phyloP scores from a whole-genome alignment of 2,329 filamentous ascomycete genomes.

The Golovinomyces cichoracearum region DNA sequence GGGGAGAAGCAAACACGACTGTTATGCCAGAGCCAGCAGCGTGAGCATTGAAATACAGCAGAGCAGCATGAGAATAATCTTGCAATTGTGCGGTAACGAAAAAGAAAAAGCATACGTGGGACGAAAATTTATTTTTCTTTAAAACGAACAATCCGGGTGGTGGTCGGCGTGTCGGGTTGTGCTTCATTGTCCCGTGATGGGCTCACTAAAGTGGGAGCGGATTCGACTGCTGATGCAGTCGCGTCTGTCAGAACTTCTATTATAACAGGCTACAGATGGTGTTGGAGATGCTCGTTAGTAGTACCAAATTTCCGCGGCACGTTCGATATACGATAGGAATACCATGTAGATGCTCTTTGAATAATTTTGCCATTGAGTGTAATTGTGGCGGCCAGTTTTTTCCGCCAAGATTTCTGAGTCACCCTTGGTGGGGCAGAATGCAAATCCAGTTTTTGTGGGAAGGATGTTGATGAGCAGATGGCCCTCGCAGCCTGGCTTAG shows the following conservation, averaged over 20 bases:
- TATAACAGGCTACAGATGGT: not conserved
- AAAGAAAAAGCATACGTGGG: not conserved
- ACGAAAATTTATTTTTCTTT: not conserved
- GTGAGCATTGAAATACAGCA: not conserved
- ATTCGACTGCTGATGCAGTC: not conserved
- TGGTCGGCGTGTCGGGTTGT: not conserved
- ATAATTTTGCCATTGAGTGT: not conserved
- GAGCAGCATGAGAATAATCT: not conserved
- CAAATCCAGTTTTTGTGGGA: not conserved
- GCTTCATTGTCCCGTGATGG: not conserved
- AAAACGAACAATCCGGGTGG: not conserved
- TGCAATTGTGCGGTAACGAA: not conserved
- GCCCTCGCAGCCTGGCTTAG: not conserved
- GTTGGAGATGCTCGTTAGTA: not conserved
- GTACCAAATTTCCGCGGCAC: not conserved
- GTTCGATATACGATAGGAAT: not conserved
- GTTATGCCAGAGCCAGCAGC: not conserved
- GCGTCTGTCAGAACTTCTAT: not conserved
- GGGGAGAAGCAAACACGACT: not conserved
- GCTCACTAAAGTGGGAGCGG: not conserved
- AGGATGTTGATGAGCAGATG: not conserved
- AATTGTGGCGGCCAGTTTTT: not conserved
- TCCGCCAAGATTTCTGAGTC: not conserved
- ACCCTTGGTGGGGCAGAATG: not conserved
- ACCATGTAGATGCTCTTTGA: not conserved